These are phyloP conservation scores for Quercus bicolor DNA, from an alignment of 306 rosid genomes.

Conservation along the genomic window DNA sequence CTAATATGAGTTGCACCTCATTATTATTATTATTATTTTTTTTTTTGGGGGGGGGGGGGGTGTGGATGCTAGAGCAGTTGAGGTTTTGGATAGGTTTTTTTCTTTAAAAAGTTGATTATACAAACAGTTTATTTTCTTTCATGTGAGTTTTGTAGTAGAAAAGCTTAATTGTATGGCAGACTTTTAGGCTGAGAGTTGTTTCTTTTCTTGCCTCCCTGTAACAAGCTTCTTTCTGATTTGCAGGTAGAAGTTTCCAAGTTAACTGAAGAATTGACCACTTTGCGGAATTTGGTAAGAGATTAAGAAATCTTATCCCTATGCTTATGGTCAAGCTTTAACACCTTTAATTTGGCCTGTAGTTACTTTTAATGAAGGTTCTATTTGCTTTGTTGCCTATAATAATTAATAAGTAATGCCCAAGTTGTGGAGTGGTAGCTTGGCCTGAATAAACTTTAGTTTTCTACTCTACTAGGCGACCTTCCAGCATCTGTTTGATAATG, in stretches of 20 bases:
- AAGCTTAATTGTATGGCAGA: neutral
- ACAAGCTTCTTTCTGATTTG: conserved; percentile 27
- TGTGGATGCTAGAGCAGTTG: neutral
- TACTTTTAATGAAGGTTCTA: neutral
- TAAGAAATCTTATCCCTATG: conserved; percentile 4
- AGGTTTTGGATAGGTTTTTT: neutral
- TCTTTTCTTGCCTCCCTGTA: neutral
- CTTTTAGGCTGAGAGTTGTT: conserved; percentile 10
- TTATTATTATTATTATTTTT: too few relatives aligned
- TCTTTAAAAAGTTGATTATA: neutral
- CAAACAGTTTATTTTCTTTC: neutral
- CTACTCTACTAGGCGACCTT: too few relatives aligned
- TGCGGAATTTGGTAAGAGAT: conserved; percentile 62
- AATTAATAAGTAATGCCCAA: too few relatives aligned
- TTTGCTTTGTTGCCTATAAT: too few relatives aligned
- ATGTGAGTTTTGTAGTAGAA: neutral
- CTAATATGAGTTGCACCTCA: neutral
- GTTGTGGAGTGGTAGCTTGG: too few relatives aligned
- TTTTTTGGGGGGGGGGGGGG: too few relatives aligned
- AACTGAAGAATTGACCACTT: conserved; percentile 35
- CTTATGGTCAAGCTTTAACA: conserved; percentile 6
- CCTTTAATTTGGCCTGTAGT: conserved; percentile 7
- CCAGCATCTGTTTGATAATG: neutral
- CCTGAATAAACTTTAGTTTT: too few relatives aligned
- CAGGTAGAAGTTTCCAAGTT: conserved; percentile 73